Evolutionary conservation across 2,329 filamentous ascomycete genomes (phyloP).

Genomic region (Colletotrichum incanum): DNA sequence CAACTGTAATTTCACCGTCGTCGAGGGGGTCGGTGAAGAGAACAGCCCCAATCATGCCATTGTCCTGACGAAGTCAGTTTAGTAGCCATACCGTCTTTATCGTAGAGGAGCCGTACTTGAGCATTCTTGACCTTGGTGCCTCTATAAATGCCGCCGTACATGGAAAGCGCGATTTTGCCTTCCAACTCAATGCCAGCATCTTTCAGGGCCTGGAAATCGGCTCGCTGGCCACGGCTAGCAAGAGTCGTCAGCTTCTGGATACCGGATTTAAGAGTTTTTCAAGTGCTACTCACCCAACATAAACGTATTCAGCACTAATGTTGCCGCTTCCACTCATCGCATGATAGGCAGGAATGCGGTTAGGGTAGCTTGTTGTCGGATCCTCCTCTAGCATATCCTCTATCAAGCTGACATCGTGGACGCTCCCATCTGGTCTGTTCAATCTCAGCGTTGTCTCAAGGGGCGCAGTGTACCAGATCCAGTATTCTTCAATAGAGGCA

Average conservation of each 20-base stretch:
- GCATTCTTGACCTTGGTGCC: conserved; percentile 32
- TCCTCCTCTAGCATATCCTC: conserved; percentile 39
- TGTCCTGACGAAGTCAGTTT: background rate
- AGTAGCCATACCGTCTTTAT: background rate
- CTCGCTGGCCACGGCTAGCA: conserved; percentile 11
- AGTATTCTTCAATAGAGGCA: conserved; percentile 26
- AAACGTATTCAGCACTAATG: conserved; percentile 30
- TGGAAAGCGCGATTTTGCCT: conserved; percentile 29
- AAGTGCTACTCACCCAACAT: conserved; percentile 16
- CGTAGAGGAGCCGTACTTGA: background rate
- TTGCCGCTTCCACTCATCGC: conserved; percentile 37
- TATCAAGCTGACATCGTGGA: conserved; percentile 29
- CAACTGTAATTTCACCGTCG: conserved; percentile 34
- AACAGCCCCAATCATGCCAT: conserved; percentile 32
- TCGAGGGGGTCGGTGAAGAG: conserved; percentile 31
- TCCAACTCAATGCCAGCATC: conserved; percentile 28
- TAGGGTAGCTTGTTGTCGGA: conserved; percentile 33
- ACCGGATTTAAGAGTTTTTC: background rate
- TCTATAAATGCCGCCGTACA: conserved; percentile 31
- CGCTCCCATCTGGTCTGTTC: conserved; percentile 32
- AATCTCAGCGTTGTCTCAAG: conserved; percentile 21
- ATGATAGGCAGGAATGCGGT: conserved; percentile 32
- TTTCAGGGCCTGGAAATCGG: conserved; percentile 23
- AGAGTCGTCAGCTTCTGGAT: no score
- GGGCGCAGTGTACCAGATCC: conserved; percentile 38